phyloP scores from a whole-genome alignment of 345 rosid species.

The Citrus sinensis region DVS_A1.0 CM039164.1:5906001-5906500 shows the following conservation, averaged over 20 bases:
- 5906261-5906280: neutral
- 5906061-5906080: neutral
- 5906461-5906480: too few relatives aligned
- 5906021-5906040: neutral
- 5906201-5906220: constrained; percentile 6
- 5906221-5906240: neutral
- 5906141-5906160: neutral
- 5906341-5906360: too few relatives aligned
- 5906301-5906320: neutral
- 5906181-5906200: neutral
- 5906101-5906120: neutral
- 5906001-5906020: neutral
- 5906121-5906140: neutral
- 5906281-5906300: neutral
- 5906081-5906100: neutral
- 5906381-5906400: too few relatives aligned
- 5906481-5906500: too few relatives aligned
- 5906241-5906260: neutral
- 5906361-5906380: accelerated
- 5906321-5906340: neutral
- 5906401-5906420: too few relatives aligned
- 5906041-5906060: neutral
- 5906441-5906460: too few relatives aligned
- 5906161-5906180: neutral
- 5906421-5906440: too few relatives aligned